These are phyloP conservation scores for Nitzschia palea DNA, from an alignment of 108 stramenopile genomes.

Conservation along the genomic window DNA sequence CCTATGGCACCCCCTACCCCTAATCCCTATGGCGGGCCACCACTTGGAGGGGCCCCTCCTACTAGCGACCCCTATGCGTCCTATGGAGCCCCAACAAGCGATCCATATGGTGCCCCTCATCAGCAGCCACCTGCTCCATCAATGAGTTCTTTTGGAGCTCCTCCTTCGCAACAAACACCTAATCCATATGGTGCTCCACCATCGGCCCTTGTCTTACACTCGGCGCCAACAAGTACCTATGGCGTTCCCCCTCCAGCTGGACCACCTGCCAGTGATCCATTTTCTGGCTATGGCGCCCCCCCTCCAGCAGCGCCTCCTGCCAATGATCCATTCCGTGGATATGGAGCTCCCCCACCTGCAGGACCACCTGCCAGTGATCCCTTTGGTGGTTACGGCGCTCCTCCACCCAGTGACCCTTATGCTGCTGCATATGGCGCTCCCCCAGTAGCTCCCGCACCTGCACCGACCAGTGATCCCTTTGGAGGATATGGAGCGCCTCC, in stretches of 20 bases:
- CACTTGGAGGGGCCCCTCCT: neutral
- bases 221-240: slow-evolving; percentile 18
- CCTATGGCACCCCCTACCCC: slow-evolving; percentile 26
- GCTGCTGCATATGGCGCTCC: slow-evolving; percentile 3
- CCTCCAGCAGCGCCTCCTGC: slow-evolving; percentile 10
- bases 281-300: slow-evolving; percentile 25
- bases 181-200: slow-evolving; percentile 34
- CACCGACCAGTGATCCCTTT: slow-evolving; percentile 1
- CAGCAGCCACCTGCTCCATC: slow-evolving; percentile 15
- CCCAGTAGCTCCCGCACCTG: slow-evolving; percentile 1
- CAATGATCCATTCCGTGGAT: slow-evolving; percentile 31
- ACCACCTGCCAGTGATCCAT: slow-evolving; percentile 4
- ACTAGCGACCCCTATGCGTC: slow-evolving; percentile 14
- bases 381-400: slow-evolving; percentile 32
- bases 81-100: slow-evolving; percentile 19
- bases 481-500: slow-evolving; percentile 11
- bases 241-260: slow-evolving; percentile 23
- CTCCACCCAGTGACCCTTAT: slow-evolving; percentile 12
- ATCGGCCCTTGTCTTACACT: slow-evolving; percentile 10
- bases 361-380: slow-evolving; percentile 25
- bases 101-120: no score
- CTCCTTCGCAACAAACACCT: slow-evolving; percentile 17
- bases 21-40: slow-evolving; percentile 33
- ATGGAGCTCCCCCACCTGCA: slow-evolving; percentile 22
- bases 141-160: slow-evolving; percentile 33